Evolutionary conservation across 176 grass and related monocot species (phyloP).

Genomic region (Triticum turgidum): DNA sequence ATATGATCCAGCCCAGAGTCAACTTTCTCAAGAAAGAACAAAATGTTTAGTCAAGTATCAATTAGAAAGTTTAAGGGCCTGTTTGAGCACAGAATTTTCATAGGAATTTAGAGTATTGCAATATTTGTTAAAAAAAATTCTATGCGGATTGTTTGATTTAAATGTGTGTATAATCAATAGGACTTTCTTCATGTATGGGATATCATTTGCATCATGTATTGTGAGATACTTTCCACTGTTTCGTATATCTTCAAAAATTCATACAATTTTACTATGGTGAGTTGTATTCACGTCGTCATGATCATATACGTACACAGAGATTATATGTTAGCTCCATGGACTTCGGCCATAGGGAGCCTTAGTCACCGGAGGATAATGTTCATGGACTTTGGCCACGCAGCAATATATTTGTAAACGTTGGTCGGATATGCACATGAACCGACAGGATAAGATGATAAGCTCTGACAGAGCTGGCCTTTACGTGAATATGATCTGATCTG

Average conservation of each 20-base stretch:
- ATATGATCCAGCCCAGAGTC: not conserved
- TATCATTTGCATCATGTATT: not conserved
- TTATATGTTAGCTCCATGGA: not conserved
- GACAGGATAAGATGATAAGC: not conserved
- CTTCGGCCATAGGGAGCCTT: not conserved
- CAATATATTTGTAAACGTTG: not conserved
- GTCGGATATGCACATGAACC: not conserved
- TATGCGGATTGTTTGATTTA: not conserved
- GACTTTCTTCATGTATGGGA: not conserved
- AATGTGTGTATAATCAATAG: not conserved
- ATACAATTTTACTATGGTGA: too few species aligned
- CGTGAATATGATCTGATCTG: not conserved
- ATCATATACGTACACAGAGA: not conserved
- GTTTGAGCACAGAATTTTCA: not conserved
- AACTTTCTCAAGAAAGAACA: not conserved
- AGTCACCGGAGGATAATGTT: not conserved
- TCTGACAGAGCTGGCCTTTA: not conserved
- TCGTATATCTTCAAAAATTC: too few species aligned
- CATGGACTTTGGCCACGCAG: not conserved
- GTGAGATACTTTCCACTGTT: not conserved
- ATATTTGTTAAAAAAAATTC: not conserved
- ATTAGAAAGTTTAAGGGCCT: not conserved
- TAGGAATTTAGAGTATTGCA: not conserved
- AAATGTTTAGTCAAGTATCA: not conserved
- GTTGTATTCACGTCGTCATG: not conserved